Conservation (phyloP, 148 eudicot species). For the Dianthus caryophyllus region DNA sequence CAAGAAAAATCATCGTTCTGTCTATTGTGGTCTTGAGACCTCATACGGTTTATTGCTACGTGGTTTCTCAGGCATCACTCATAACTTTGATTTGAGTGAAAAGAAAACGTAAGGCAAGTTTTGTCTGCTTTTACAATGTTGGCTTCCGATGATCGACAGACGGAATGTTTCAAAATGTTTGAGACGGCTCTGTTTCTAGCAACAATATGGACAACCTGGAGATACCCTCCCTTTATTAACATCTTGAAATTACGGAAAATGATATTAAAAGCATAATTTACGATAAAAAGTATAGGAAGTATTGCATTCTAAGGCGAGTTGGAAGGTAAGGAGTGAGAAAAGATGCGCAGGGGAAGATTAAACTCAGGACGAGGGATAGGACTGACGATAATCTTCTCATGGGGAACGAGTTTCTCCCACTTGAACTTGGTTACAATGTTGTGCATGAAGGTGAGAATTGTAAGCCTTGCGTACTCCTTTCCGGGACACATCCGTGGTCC, state of each 20-base stretch:
- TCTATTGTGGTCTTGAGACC: too few species aligned
- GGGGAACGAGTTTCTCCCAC: conserved; percentile 22
- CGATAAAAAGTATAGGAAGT: not conserved
- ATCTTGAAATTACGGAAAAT: not conserved
- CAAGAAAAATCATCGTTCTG: too few species aligned
- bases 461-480: conserved; percentile 25
- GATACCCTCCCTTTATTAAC: not conserved
- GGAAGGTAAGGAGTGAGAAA: not conserved
- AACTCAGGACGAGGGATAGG: conserved; percentile 24
- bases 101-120: too few species aligned
- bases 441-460: conserved; percentile 25
- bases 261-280: not conserved
- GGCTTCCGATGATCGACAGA: too few species aligned
- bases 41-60: too few species aligned
- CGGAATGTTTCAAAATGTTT: too few species aligned
- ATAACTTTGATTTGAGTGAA: too few species aligned
- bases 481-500: conserved; percentile 31
- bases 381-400: conserved; percentile 23
- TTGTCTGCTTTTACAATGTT: too few species aligned
- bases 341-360: conserved; percentile 20
- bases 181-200: too few species aligned
- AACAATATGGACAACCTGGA: too few species aligned
- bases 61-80: too few species aligned
- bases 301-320: not conserved
- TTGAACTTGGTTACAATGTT: conserved; percentile 21